Base-by-base conservation (phyloP, 2,329 filamentous ascomycete genomes). In the Atkinsonella texensis region DNA sequence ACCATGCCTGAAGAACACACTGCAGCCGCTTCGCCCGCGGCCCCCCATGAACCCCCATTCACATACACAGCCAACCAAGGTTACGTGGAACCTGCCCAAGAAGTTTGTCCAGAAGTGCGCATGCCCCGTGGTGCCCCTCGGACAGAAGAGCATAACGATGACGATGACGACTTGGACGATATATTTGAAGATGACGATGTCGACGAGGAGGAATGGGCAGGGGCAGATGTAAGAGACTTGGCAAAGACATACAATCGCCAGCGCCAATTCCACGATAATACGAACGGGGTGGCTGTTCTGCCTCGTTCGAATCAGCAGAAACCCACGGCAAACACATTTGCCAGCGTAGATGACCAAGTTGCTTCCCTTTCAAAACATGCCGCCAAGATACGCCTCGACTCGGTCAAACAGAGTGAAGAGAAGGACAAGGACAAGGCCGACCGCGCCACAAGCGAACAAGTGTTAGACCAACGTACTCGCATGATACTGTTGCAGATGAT, bases 401-500 rank as follows among this genome's bases (percentile, higher is more conserved):
- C 73, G 54, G 77, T 79, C 57, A 80, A 77, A 64, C 70, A 74
- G 35, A 61, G 61, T 55, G 65, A 63, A 20, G 73, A 77, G 38
- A 75, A 77, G 50, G 81, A 83, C 53, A 89, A 87, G 67, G 90
- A 96, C 69, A 94, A 93, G 74, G 84, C 87, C 51, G 91, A 98
- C 66, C 83, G 93, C 53, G 91, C 93, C 49, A 98, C 93, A 13
- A 89, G 82, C 59, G 93, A 98, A 67, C 89, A 96, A 68, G 93
- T 98, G 47, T 74, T 98, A 55, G 93, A 98, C 69, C 88, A 89
- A 56, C 80, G 89, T 50, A 98, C 93, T 13, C 85, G 90, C 58
- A 95, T 96, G 88, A 90, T 98, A 55, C 74, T 98, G 50, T 75
- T 96, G 57, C 89, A 96, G 71, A 89, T 98, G 79, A 91, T 97